Evolutionary conservation across 805 yeast genomes (phyloP), one percentile per base, ranked within the genome.

Genomic region (Yamadazyma nakazawae): DNA sequence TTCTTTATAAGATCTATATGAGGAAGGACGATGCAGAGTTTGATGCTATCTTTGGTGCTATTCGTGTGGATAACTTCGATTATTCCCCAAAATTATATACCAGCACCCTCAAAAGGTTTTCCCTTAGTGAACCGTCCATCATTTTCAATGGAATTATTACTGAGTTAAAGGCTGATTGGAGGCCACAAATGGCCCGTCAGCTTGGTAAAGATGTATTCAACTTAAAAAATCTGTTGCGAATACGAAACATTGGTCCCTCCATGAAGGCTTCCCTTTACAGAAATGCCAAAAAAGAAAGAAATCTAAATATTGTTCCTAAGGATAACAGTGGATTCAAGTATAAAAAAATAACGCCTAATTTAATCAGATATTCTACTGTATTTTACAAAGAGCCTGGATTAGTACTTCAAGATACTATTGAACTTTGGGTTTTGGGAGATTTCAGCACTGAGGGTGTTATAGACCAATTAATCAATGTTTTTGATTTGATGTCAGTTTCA

Each of bases 121-220:
- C 76, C 5, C 62, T 83, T 24, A 55, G 56, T 0, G 59, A 61
- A 1, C 82, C 92, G 0, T 62, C 77, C 0, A 66, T 88, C 3
- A 74, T 89, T 42, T 79, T 81, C 25, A 86, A 92, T 62, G 98
- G 98, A 37, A 82, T 83, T 6, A 74, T 86, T 14, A 66, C 71
- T 48, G 75, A 74, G 2, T 71, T 84, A 53, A 69, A 65, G 32
- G 64, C 70, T 4, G 59, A 73, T 1, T 85, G 88, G 85, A 81
- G 81, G 50, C 67, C 67, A 37, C 59, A 75, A 1, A 62, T 84
- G 56, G 73, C 80, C 3, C 71, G 64, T 32, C 86, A 83, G 53
- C 53, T 82, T 14, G 64, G 68, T 19, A 70, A 67, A 19, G 98
- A 91, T 64, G 72, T 72, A 17, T 45, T 55, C 2, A 46, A 54